These are phyloP conservation scores for Pleurotus giganteus DNA, from an alignment of 768 basidiomycete species.

Conservation along the genomic window DNA sequence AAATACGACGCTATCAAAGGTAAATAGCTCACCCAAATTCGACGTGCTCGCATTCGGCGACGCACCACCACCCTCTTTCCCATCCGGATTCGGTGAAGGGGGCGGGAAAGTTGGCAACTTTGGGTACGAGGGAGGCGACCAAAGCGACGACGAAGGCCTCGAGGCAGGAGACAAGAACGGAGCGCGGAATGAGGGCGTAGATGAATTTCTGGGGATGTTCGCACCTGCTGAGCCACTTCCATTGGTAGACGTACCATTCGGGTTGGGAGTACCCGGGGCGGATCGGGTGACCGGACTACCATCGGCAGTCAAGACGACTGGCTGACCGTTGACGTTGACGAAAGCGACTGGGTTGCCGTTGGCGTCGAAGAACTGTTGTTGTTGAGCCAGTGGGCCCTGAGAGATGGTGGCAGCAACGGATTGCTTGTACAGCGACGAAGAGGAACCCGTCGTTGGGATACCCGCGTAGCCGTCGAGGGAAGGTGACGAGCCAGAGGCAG, in stretches of 20 bases:
- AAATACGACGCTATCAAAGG: background rate
- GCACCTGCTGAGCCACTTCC: background rate
- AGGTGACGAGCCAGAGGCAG: constrained; percentile 16
- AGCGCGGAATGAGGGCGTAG: constrained; percentile 55
- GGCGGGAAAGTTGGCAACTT: constrained; percentile 15
- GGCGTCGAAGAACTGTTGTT: background rate
- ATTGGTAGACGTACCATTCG: background rate
- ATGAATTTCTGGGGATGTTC: constrained; percentile 37
- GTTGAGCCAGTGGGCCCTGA: background rate
- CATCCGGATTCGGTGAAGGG: constrained; percentile 26
- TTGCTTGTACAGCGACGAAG: constrained; percentile 1
- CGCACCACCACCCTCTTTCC: constrained; percentile 11
- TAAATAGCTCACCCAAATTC: constrained; percentile 12
- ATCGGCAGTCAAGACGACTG: background rate
- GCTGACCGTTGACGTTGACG: background rate
- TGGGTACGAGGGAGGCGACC: constrained; percentile 55
- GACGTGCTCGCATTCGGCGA: constrained; percentile 16
- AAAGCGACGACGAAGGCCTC: constrained; percentile 57
- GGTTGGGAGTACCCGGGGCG: background rate
- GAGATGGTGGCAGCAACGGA: background rate
- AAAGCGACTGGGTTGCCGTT: background rate
- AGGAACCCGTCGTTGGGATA: background rate
- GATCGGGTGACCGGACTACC: background rate
- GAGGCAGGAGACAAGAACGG: constrained; percentile 73
- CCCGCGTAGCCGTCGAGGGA: constrained; percentile 21